These are phyloP conservation scores for Fusarium duplospermum DNA, from an alignment of 2,329 filamentous ascomycete species.

Conservation along the genomic window DNA sequence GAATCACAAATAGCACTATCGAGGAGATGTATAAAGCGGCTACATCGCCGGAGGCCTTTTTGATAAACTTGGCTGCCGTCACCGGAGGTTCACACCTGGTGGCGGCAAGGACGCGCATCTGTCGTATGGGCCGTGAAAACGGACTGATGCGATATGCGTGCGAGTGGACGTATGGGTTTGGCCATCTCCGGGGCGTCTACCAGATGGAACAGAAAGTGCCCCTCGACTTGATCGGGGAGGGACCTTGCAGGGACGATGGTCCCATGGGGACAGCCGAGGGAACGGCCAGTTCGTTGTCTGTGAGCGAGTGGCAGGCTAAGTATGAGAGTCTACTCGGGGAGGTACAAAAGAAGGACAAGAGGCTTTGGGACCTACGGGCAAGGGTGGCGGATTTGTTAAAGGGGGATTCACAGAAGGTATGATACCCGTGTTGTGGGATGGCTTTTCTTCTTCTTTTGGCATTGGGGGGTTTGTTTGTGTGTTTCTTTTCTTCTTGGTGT, in stretches of 20 bases:
- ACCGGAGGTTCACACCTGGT: conserved; percentile 65
- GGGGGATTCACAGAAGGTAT: conserved; percentile 27
- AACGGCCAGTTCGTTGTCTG: conserved; percentile 39
- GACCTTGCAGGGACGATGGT: conserved; percentile 36
- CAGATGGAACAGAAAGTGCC: conserved; percentile 62
- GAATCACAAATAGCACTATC: conserved; percentile 65
- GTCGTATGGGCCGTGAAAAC: conserved; percentile 57
- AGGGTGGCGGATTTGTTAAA: conserved; percentile 55
- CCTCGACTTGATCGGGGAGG: conserved; percentile 55
- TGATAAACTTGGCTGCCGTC: conserved; percentile 69
- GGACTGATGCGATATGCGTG: conserved; percentile 61
- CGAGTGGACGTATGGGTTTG: conserved; percentile 67
- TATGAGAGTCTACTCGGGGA: conserved; percentile 69
- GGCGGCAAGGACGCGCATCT: conserved; percentile 53
- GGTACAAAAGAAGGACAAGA: conserved; percentile 69
- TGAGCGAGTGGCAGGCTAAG: conserved; percentile 62
- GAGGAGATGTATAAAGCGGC: conserved; percentile 64
- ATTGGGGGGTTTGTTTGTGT: neutral
- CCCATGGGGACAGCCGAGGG: conserved; percentile 30
- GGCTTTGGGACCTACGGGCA: conserved; percentile 57
- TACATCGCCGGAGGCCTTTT: conserved; percentile 64
- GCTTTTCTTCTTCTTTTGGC: neutral
- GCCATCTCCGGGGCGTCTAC: conserved; percentile 64
- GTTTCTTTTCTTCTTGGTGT: conserved; percentile 3
- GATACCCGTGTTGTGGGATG: conserved; percentile 26